Conservation (phyloP, 1,284 basidiomycete species). For the Cerrena zonata region DNA sequence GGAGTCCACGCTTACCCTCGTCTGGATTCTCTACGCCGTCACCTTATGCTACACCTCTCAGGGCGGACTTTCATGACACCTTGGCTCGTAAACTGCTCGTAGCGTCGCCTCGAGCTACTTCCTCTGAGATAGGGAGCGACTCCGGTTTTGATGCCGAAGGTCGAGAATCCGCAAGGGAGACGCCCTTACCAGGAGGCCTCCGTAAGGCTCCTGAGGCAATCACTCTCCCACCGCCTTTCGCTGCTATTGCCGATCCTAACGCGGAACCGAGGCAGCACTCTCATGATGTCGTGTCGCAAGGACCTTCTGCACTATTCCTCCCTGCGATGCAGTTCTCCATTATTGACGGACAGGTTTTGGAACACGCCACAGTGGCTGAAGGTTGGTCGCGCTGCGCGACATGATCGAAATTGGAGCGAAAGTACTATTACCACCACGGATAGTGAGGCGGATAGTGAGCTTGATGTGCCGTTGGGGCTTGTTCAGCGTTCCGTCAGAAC, state of each 20-base stretch:
- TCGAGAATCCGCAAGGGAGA: constrained; percentile 18
- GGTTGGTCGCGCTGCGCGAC: constrained; percentile 7
- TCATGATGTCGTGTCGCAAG: constrained; percentile 40
- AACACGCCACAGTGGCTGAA: neutral
- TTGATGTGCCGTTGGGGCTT: constrained; percentile 28
- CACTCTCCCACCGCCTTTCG: constrained; percentile 43
- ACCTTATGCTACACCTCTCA: constrained; percentile 33
- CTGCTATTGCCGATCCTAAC: constrained; percentile 27
- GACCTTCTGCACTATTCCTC: constrained; percentile 49
- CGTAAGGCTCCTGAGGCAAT: constrained; percentile 11
- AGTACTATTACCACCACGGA: constrained; percentile 12
- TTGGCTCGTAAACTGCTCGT: constrained; percentile 43
- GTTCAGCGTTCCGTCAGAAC: constrained; percentile 12
- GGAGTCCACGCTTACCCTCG: constrained; percentile 40
- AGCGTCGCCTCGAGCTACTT: constrained; percentile 31
- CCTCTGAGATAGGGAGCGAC: constrained; percentile 19
- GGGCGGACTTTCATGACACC: constrained; percentile 41
- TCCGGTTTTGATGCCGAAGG: constrained; percentile 23
- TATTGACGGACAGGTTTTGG: neutral
- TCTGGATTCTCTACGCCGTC: constrained; percentile 46
- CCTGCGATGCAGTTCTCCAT: constrained; percentile 24
- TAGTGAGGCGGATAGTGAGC: constrained; percentile 23
- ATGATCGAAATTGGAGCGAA: constrained; percentile 18
- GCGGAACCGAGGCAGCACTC: constrained; percentile 4
- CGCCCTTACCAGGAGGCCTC: constrained; percentile 11